These are phyloP conservation scores for Rhododendron ovatum DNA, from an alignment of 148 eudicot genomes.

Conservation along the genomic window DNA sequence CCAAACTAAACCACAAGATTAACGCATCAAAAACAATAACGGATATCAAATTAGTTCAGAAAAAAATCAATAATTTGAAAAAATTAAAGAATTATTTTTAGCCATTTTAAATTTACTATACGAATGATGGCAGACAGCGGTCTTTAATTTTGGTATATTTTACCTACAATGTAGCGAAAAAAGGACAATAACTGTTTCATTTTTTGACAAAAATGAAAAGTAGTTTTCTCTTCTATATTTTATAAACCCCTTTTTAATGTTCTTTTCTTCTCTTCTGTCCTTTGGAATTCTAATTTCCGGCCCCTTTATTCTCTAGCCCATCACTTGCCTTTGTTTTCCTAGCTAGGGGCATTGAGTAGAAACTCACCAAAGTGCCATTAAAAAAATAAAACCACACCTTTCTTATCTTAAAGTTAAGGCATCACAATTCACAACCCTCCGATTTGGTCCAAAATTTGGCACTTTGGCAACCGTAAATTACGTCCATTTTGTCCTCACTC, in stretches of 20 bases:
- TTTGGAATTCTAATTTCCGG: not conserved
- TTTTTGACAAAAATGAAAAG: not conserved
- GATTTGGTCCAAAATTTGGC: not conserved
- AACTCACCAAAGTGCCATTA: not conserved
- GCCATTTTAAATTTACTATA: not conserved
- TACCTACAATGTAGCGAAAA: not conserved
- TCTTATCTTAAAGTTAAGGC: not conserved
- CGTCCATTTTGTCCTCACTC: not conserved
- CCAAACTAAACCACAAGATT: not conserved
- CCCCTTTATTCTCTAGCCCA: not conserved
- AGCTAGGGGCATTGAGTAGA: not conserved
- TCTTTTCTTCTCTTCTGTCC: not conserved
- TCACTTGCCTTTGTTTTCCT: not conserved
- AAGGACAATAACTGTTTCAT: not conserved
- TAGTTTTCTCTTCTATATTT: not conserved
- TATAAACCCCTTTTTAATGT: not conserved
- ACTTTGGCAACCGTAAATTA: not conserved
- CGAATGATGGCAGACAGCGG: not conserved
- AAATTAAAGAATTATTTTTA: too few species aligned
- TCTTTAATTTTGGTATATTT: too few species aligned
- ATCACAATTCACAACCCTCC: conserved; percentile 3
- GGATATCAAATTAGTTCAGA: not conserved
- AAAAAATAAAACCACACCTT: not conserved
- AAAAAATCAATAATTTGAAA: not conserved
- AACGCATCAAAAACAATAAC: not conserved